Evolutionary conservation across 306 rosid species (phyloP).

Genomic region (Pyrus bretschneideri): DNA sequence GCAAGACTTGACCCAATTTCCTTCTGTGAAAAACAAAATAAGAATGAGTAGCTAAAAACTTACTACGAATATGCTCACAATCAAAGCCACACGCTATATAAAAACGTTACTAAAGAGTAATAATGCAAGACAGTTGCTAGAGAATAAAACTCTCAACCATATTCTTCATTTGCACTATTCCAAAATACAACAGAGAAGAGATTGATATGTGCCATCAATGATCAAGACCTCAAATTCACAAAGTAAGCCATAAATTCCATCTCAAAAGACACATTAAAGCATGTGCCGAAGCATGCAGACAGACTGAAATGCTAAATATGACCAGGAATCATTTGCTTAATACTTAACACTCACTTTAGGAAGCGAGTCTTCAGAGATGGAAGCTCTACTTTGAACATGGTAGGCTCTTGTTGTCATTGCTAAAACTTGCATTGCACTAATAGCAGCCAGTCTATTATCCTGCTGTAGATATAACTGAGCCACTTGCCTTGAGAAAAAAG

Average conservation of each 20-base stretch:
- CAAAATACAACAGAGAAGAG: not conserved
- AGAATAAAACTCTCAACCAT: not conserved
- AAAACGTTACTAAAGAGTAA: not conserved
- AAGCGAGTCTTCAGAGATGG: conserved; percentile 31
- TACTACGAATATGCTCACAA: not conserved
- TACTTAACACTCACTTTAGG: conserved; percentile 56
- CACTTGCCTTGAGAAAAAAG: conserved; percentile 94
- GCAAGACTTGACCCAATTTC: conserved; percentile 52
- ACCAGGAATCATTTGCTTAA: conserved; percentile 5
- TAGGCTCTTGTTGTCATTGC: conserved; percentile 95
- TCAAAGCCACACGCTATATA: not conserved
- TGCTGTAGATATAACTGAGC: conserved; percentile 95
- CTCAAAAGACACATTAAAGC: not conserved
- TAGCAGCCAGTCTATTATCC: conserved; percentile 87
- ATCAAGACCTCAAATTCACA: not conserved
- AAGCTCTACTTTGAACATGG: conserved; percentile 89
- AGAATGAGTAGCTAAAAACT: conserved; percentile 8
- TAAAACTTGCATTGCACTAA: conserved; percentile 98
- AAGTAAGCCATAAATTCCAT: not conserved
- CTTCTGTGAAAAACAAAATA: conserved; percentile 42
- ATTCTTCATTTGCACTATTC: not conserved
- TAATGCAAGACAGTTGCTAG: not conserved
- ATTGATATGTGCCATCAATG: not conserved
- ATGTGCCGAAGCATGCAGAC: not conserved
- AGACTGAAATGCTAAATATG: not conserved